Evolutionary conservation across 768 basidiomycete genomes (phyloP), one percentile per base, ranked within the genome.

Genomic region (Lentinula sp.): DNA sequence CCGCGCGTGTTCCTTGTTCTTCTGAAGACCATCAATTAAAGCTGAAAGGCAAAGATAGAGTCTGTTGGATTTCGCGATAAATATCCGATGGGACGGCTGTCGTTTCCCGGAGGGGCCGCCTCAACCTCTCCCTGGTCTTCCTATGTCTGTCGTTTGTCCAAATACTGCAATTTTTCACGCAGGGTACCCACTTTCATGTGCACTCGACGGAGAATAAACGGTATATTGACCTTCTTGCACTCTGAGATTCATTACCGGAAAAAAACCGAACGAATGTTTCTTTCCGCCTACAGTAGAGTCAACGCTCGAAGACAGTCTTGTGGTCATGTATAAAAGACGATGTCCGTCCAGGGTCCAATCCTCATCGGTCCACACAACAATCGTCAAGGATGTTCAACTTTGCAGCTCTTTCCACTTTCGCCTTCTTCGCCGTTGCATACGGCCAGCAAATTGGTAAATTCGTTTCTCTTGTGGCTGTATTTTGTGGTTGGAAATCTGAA

Each of bases 381-480:
- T 57, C n/a, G 21, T 23, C 45, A 23, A 31, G 35, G 37, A 60
- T 60, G 59, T 51, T 60, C 39, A 32, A 35, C 28, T 39, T 49
- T 23, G 48, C 49, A 13, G 45, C 59, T 52, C 59, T 60, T 39
- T 6, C 37, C 39, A 40, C 50, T 32, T 60, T 60, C 21, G 40
- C 59, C 16, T 40, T 60, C 37, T 52, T 50, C 49, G 59, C 59
- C 18, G 35, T 60, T n/a, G 59, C 50, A 21, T 62, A 62, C 48
- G 53, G 54, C 51, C 62, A 63, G 43, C 62, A 59, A 32, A 49
- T 59, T 15, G 46, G 46, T 48, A 11, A 48, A 18, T 4, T 9
- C 42, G 0, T 43, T 43, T 5, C 9, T 43, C 16, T n/a, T 28
- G 46, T 48, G 16, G 8, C 10, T 4, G 28, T 28, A 28, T n/a